phyloP scores from a whole-genome alignment of 176 grass and related monocot species.

The Pharus latifolius region DNA sequence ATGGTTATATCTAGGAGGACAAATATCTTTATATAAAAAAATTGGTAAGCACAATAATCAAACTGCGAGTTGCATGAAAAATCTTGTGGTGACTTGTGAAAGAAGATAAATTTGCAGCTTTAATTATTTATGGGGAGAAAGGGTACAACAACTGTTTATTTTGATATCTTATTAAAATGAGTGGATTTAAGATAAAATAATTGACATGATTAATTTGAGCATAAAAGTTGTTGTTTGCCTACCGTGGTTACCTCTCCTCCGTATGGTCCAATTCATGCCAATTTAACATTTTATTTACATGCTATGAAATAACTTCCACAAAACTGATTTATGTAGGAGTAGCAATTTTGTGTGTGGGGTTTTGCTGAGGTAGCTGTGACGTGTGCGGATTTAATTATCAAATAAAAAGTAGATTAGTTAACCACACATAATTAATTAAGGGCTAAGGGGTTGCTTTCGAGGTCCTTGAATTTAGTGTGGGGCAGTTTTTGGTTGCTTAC shows the following conservation, averaged over 20 bases:
- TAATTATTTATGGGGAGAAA: too few species aligned
- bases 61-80: slow-evolving; percentile 1
- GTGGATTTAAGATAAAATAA: slow-evolving; percentile 4
- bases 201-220: slow-evolving; percentile 12
- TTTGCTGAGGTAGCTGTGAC: slow-evolving; percentile 16
- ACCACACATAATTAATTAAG: slow-evolving; percentile 22
- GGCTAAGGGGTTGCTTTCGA: slow-evolving; percentile 33
- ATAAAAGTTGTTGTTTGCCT: slow-evolving; percentile 12
- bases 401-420: too few species aligned
- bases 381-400: slow-evolving; percentile 14
- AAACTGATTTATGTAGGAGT: too few species aligned
- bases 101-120: slow-evolving; percentile 8
- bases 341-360: not conserved
- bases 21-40: not conserved
- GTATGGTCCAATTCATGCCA: not conserved
- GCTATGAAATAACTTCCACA: not conserved
- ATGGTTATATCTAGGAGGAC: not conserved
- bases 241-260: slow-evolving; percentile 5
- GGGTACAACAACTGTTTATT: too few species aligned
- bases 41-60: not conserved
- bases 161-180: slow-evolving; percentile 29
- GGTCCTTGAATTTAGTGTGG: slow-evolving; percentile 48
- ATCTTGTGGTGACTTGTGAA: slow-evolving; percentile 5
- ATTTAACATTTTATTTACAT: not conserved
- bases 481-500: slow-evolving; percentile 45